Evolutionary conservation across 306 rosid species (phyloP).

Genomic region (Casuarina equisetifolia): DNA sequence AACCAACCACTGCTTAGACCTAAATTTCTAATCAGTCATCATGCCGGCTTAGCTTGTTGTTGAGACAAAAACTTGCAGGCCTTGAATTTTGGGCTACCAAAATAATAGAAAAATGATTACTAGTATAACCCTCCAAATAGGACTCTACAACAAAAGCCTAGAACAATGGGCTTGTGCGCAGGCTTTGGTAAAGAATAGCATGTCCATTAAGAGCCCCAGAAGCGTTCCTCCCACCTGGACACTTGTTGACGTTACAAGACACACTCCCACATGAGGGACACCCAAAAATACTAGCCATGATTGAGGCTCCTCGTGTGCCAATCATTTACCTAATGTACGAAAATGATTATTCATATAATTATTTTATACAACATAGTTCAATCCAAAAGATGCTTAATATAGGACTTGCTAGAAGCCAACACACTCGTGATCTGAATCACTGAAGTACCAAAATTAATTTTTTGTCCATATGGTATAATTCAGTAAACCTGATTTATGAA

Average conservation of each 20-base stretch:
- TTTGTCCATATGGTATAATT: neutral
- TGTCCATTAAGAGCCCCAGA: neutral
- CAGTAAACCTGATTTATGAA: neutral
- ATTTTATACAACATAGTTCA: neutral
- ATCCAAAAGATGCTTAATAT: no score
- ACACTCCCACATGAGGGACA: no score
- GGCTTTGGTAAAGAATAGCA: neutral
- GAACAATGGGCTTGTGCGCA: neutral
- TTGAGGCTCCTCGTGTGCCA: no score
- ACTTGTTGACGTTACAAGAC: no score
- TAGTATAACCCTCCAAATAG: neutral
- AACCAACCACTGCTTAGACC: neutral
- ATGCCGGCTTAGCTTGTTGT: neutral
- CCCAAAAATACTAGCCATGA: no score
- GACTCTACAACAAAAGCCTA: neutral
- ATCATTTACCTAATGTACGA: neutral
- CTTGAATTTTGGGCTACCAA: neutral
- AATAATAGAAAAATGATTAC: neutral
- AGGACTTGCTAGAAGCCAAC: neutral
- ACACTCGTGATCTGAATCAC: neutral
- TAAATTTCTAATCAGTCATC: neutral
- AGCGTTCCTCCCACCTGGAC: no score
- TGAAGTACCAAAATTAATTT: neutral
- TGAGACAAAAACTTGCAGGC: neutral
- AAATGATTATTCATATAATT: neutral